phyloP scores from a whole-genome alignment of 2,329 filamentous ascomycete species.

The Pseudocercospora musae region DNA sequence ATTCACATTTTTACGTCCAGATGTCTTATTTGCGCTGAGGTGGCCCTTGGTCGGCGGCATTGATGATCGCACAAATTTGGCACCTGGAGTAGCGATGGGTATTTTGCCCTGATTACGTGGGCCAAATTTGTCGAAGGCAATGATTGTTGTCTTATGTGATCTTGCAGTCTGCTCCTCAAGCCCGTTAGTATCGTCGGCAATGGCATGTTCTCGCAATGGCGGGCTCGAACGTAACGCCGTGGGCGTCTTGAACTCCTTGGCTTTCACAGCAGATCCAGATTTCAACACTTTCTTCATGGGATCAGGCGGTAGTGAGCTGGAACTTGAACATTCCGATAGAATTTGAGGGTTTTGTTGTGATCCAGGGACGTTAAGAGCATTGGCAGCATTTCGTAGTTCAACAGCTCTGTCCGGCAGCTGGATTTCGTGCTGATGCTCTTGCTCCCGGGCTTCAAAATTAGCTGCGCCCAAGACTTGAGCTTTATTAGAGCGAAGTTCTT shows the following conservation, averaged over 20 bases:
- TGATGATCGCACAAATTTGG: not conserved
- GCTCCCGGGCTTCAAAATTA: not conserved
- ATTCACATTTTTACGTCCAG: not conserved
- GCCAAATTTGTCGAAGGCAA: slow-evolving; percentile 29
- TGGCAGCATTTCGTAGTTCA: not conserved
- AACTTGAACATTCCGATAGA: slow-evolving; percentile 1
- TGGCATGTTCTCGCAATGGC: slow-evolving; percentile 1
- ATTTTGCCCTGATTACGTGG: slow-evolving; percentile 33
- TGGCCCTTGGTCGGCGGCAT: not conserved
- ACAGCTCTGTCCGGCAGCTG: not conserved
- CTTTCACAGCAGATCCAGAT: not conserved
- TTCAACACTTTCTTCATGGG: not conserved
- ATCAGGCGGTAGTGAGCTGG: slow-evolving; percentile 2
- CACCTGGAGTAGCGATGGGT: slow-evolving; percentile 1
- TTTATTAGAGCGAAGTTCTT: not conserved
- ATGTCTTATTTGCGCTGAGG: not conserved
- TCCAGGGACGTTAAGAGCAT: not conserved
- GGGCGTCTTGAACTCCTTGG: not conserved
- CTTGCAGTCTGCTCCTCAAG: slow-evolving; percentile 1
- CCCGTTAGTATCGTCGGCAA: slow-evolving; percentile 11
- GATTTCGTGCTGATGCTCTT: not conserved
- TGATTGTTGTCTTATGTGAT: slow-evolving; percentile 27
- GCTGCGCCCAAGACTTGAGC: not conserved
- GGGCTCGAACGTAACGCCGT: slow-evolving; percentile 14
- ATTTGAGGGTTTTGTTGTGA: slow-evolving; percentile 3